Conservation (phyloP, 805 yeast genomes). For the Spathaspora arborariae region DNA sequence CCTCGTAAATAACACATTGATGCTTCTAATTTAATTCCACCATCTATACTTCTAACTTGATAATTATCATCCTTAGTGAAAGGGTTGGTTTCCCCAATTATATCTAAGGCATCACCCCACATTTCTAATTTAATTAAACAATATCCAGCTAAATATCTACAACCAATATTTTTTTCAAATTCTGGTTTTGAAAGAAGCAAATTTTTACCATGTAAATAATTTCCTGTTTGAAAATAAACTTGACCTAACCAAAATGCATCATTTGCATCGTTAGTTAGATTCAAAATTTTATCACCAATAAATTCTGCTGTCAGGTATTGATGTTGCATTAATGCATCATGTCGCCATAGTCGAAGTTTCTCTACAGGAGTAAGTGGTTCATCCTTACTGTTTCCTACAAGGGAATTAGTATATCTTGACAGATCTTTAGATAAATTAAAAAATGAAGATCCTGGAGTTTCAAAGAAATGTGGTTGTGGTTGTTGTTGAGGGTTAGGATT, state of each 20-base stretch:
- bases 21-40: slow-evolving; percentile 83
- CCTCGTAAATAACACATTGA: slow-evolving; percentile 87
- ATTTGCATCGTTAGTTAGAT: slow-evolving; percentile 80
- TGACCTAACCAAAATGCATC: slow-evolving; percentile 98
- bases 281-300: slow-evolving; percentile 85
- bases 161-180: slow-evolving; percentile 60
- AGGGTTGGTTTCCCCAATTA: slow-evolving; percentile 81
- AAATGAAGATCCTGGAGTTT: slow-evolving; percentile 42
- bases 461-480: slow-evolving; percentile 31
- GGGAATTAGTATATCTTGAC: slow-evolving; percentile 5
- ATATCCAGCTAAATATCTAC: slow-evolving; percentile 76
- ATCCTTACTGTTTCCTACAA: no score
- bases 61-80: slow-evolving; percentile 41
- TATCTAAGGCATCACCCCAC: slow-evolving; percentile 86
- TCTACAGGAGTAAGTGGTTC: slow-evolving; percentile 76
- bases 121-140: slow-evolving; percentile 67
- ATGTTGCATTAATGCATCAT: slow-evolving; percentile 89
- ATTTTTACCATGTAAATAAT: slow-evolving; percentile 74
- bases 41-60: slow-evolving; percentile 55
- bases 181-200: slow-evolving; percentile 53
- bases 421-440: slow-evolving; percentile 24
- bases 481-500: slow-evolving; percentile 20
- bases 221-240: slow-evolving; percentile 72
- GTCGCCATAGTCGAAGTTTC: slow-evolving; percentile 84
- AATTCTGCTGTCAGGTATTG: slow-evolving; percentile 86